Evolutionary conservation across 2,329 filamentous ascomycete genomes (phyloP), one percentile per base, ranked within the genome.

Genomic region (Fusarium camptoceras): DNA sequence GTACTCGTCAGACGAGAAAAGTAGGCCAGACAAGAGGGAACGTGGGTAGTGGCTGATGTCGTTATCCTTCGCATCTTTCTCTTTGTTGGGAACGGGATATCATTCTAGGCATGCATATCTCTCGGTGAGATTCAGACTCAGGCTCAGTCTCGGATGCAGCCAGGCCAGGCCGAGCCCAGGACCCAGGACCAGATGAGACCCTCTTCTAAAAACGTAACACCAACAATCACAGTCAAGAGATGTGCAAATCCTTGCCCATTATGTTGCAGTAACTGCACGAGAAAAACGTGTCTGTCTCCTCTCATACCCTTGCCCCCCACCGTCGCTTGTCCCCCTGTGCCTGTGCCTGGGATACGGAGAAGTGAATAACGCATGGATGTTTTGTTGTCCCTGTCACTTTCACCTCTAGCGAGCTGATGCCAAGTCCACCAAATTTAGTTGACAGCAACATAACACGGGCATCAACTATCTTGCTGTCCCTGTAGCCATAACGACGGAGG

Each of bases 351-450:
- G 24, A 20, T 53, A 53, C 34, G 34, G 31, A 25, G 49, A 42
- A 41, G 31, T 15, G 34, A 53, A 25, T 7, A 39, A 16, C 20
- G 31, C 24, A 51, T 51, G 49, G 18, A 27, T 51, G 12, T 20
- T 18, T 42, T 41, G 49, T 15, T 34, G 49, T 24, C 34, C 49
- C 22, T 63, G 37, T 55, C 51, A 48, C n/a, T 63, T 30, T 55
- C 51, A 43, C 41, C 16, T 50, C 39, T 53, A 55, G 59, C 65
- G 59, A 53, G 53, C 50, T 53, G 66, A 49, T 50, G 37, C 55
- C 59, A 55, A 44, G 43, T 41, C n/a, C 5, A 8, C n/a, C 34
- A 37, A 37, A 37, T 63, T 46, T 15, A 6, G 8, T 12, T 37
- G 20, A 42, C 16, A 49, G 31, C 42, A 51, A 30, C 49, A 48